Conservation (phyloP, 1,284 basidiomycete genomes). For the Malassezia arunalokei region DNA sequence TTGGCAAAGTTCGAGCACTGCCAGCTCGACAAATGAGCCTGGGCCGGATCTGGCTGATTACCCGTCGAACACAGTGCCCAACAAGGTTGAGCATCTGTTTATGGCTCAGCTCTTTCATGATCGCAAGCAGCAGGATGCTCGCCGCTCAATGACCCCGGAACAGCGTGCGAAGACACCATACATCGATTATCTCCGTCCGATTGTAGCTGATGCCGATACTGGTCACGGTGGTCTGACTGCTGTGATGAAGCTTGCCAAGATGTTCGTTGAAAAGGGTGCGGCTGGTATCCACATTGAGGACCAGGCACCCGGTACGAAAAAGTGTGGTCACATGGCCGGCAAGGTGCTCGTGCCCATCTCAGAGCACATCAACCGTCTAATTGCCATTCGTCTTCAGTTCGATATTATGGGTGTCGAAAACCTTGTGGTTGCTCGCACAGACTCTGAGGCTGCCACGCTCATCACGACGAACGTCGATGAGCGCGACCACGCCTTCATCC, state of each 20-base stretch:
- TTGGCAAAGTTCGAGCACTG: conserved; percentile 44
- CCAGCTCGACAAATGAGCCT: conserved; percentile 45
- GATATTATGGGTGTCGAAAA: conserved; percentile 69
- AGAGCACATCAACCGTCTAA: conserved; percentile 67
- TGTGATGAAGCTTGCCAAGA: conserved; percentile 88
- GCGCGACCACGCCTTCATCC: conserved; percentile 90
- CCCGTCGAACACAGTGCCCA: conserved; percentile 85
- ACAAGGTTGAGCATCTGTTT: conserved; percentile 49
- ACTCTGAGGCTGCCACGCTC: conserved; percentile 83
- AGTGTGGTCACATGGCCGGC: conserved; percentile 58
- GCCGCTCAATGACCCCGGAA: conserved; percentile 28
- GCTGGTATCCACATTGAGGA: conserved; percentile 82
- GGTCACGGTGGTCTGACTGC: conserved; percentile 84
- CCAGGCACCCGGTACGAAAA: conserved; percentile 72
- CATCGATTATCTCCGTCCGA: conserved; percentile 43
- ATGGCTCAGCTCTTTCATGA: conserved; percentile 46
- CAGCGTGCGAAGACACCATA: conserved; percentile 40
- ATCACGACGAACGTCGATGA: conserved; percentile 94
- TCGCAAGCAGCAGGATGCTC: conserved; percentile 44
- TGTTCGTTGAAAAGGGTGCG: conserved; percentile 81
- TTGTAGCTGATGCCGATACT: conserved; percentile 48
- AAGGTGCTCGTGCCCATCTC: conserved; percentile 60
- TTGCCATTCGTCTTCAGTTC: conserved; percentile 64
- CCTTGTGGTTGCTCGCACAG: conserved; percentile 62
- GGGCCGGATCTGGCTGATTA: conserved; percentile 65